Percentiles rank a stretch among this genome's conserved stretches.
Evolutionary conservation across 768 basidiomycete species (phyloP).

Genomic region (Infundibulicybe gibba): DNA sequence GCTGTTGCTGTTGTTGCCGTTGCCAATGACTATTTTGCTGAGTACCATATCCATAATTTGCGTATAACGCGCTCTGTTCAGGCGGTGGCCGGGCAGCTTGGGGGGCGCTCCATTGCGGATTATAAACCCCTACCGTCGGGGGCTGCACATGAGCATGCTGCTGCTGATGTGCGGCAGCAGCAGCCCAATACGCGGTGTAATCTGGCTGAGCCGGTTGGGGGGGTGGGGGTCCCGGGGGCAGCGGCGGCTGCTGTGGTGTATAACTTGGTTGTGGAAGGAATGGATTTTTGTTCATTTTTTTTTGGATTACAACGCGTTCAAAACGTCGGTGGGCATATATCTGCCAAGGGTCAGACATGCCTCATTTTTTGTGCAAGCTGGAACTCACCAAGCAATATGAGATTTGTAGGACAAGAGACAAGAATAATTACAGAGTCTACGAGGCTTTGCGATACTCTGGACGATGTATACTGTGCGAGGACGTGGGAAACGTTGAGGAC

Average conservation of each 20-base stretch:
- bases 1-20: slow-evolving; percentile 52
- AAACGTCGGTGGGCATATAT: slow-evolving; percentile 11
- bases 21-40: slow-evolving; percentile 59
- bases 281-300: slow-evolving; percentile 79
- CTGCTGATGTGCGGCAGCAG: slow-evolving; percentile 44
- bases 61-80: slow-evolving; percentile 83
- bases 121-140: slow-evolving; percentile 47
- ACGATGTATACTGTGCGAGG: neutral
- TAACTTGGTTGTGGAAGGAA: slow-evolving; percentile 70
- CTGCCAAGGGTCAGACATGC: too few relatives aligned
- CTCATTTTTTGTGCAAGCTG: too few relatives aligned
- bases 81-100: slow-evolving; percentile 66
- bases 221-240: slow-evolving; percentile 79
- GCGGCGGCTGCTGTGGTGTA: slow-evolving; percentile 68
- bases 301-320: slow-evolving; percentile 14
- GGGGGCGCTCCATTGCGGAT: slow-evolving; percentile 63
- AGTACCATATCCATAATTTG: slow-evolving; percentile 88
- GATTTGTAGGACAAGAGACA: too few relatives aligned
- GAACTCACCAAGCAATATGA: too few relatives aligned
- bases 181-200: slow-evolving; percentile 78
- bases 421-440: too few relatives aligned
- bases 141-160: slow-evolving; percentile 49
- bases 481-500: neutral
- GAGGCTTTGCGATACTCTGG: too few relatives aligned
- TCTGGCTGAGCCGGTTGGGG: slow-evolving; percentile 65